Conservation (phyloP, 805 yeast species). For the Schwanniomyces polymorphus region DNA sequence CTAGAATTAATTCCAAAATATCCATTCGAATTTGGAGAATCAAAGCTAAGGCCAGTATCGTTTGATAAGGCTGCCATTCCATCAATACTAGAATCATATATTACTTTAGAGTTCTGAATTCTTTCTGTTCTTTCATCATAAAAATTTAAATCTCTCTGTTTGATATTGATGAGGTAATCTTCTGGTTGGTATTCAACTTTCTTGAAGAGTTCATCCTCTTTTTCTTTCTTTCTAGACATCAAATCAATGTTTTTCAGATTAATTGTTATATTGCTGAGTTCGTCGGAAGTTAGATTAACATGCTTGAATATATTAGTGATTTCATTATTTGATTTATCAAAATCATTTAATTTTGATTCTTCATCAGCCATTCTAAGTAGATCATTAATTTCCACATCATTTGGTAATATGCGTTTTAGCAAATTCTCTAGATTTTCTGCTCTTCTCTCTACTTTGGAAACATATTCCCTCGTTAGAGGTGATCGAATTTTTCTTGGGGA, state of each 20-base stretch:
- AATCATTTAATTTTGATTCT: slow-evolving; percentile 1
- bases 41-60: slow-evolving; percentile 16
- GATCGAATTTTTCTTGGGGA: slow-evolving; percentile 3
- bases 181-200: slow-evolving; percentile 9
- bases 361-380: slow-evolving; percentile 9
- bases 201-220: slow-evolving; percentile 14
- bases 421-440: slow-evolving; percentile 2
- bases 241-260: slow-evolving; percentile 16
- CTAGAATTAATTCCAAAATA: slow-evolving; percentile 67
- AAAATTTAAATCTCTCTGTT: slow-evolving; percentile 16
- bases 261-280: slow-evolving; percentile 12
- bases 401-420: slow-evolving; percentile 5
- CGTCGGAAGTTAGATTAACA: slow-evolving; percentile 14
- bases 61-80: slow-evolving; percentile 65
- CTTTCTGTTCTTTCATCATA: slow-evolving; percentile 18
- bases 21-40: slow-evolving; percentile 48
- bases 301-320: slow-evolving; percentile 10
- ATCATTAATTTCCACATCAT: slow-evolving; percentile 8
- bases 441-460: slow-evolving; percentile 3
- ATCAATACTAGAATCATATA: slow-evolving; percentile 36
- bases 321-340: slow-evolving; percentile 1
- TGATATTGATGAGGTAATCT: slow-evolving; percentile 13
- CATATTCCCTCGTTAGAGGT: slow-evolving; percentile 3
- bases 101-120: slow-evolving; percentile 6
- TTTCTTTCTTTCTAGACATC: slow-evolving; percentile 11